Evolutionary conservation across 2,329 filamentous ascomycete species (phyloP).

Genomic region (Alternaria consortialis): DNA sequence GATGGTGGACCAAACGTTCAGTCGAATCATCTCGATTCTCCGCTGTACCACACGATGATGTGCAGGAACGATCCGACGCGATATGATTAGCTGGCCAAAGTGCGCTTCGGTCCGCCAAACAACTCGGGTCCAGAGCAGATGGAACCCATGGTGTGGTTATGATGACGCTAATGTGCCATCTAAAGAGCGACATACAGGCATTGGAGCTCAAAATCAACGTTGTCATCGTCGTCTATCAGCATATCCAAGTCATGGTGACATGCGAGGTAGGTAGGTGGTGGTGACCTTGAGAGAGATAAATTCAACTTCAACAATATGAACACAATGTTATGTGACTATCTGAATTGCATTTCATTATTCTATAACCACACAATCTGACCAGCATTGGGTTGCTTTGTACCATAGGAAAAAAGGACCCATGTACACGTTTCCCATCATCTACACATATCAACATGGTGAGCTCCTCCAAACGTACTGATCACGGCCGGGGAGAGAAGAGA

Average conservation of each 20-base stretch:
- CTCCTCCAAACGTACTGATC: constrained; percentile 5
- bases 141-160: neutral
- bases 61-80: neutral
- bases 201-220: neutral
- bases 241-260: neutral
- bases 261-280: neutral
- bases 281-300: neutral
- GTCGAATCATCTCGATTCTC: neutral
- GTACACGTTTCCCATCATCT: constrained; percentile 25
- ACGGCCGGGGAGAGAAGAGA: neutral
- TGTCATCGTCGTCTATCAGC: neutral
- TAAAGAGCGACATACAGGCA: neutral
- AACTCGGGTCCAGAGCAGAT: neutral
- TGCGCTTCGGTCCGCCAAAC: constrained; percentile 2
- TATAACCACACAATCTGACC: constrained; percentile 28
- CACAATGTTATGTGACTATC: constrained; percentile 6
- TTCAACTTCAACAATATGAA: neutral
- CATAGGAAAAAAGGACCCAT: constrained; percentile 8
- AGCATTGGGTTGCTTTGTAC: constrained; percentile 14
- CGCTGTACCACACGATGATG: neutral
- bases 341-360: constrained; percentile 28
- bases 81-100: neutral
- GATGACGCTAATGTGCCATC: neutral
- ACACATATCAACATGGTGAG: constrained; percentile 32
- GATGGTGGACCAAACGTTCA: neutral